Evolutionary conservation across 2,329 filamentous ascomycete genomes (phyloP), one percentile per base, ranked within the genome.

Genomic region (Colletotrichum lindemuthianum): DNA sequence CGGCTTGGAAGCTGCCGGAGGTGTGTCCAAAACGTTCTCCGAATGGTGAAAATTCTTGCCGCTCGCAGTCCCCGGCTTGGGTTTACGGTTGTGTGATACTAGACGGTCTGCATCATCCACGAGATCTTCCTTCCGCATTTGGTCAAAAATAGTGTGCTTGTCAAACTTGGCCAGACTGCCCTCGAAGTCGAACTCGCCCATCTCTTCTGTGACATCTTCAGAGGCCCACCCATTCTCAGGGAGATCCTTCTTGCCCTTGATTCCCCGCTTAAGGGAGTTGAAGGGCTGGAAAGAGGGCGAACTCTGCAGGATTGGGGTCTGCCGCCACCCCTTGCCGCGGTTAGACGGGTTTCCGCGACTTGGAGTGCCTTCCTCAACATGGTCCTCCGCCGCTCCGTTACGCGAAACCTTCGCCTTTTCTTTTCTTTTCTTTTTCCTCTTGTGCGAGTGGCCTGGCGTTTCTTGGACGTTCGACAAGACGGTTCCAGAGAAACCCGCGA

Each of bases 181-280:
- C 71, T 92, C 90, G 72, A 98, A 98, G 76, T 98, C 95, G 71
- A 98, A 98, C 66, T 98, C 96, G 10, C 92, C 92, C 82, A 96
- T 87, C 74, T 96, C 95, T 77, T 98, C 96, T 0, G 93, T 97
- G 24, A 95, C 94, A 72, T 98, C 95, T 74, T 97, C 96, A 0
- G 95, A 97, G 4, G 92, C 93, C 94, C 95, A 98, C 4, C 93
- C 95, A 74, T 93, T 96, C 47, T 92, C 86, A 8, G 77, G 65
- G 5, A 59, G 77, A 36, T 74, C 74, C 49, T 74, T 76, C 69
- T 76, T 81, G 60, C 75, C 79, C 65, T 80, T 82, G 70, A 81
- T 77, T 67, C 73, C 79, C 75, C 75, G 90, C 81, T 85, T 93
- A 2, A 90, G 74, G 1, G 84, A 84, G 47, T 82, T 79, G 70